Base-by-base conservation (phyloP, 148 eudicot species). In the Persicaria tinctoria region DNA sequence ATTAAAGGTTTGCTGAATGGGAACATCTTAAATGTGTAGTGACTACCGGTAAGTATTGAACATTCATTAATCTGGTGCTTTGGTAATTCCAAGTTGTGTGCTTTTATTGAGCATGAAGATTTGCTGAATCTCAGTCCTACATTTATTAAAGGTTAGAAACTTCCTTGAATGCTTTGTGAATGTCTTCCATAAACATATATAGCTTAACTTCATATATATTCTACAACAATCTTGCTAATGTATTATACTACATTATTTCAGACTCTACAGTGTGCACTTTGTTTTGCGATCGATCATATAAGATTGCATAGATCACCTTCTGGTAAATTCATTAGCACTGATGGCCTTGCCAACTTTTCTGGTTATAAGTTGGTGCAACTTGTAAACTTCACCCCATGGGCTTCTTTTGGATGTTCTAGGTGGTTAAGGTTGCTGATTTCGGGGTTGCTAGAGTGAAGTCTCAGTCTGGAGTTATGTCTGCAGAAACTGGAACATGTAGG, bases 361-460 rank as follows among this genome's bases (percentile, higher is more conserved):
- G 17, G 62, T 8, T 56, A n/a, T n/a, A 5, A 56, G 23, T n/a
- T 56, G 23, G n/a, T 3, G 18, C 59, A 56, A 56, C 62, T 71
- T 64, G 12, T 23, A 17, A 56, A 56, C 62, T 71, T 64, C 14
- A 41, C 17, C 1, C 59, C 64, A 44, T 46, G 11, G 32, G 3
- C 49, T 5, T n/a, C n/a, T 41, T 41, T 45, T 14, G 60, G 70
- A 74, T 71, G 16, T 70, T 74, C 55, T 84, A 94, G 98, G 96
- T 90, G 75, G 96, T 94, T 45, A 94, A 94, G 80, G 96, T 94
- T 76, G 98, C 95, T 81, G 98, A 94, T 84, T 94, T 94, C 84
- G 98, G 98, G 74, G 97, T 94, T 73, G 98, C 98, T 57, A 86
- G 98, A 87, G 98, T 94, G 56, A 90, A 88, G 83, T 78, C 93